Base-by-base conservation (phyloP, 768 basidiomycete species). In the Termitomyces eurrhizus region DNA sequence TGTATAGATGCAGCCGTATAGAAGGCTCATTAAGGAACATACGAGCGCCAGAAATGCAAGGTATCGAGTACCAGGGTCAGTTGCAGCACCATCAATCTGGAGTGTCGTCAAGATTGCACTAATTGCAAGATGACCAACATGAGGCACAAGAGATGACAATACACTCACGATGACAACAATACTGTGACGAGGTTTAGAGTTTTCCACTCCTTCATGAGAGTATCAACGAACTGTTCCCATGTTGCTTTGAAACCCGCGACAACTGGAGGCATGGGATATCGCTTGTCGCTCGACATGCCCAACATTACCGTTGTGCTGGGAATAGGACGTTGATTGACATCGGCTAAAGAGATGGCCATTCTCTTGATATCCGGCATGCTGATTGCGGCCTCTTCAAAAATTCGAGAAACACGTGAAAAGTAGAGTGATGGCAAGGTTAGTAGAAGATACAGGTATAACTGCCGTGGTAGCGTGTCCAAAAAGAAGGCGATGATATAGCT, bases 301-400 rank as follows among this genome's bases (percentile, higher is more conserved):
- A 21, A 11, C 7, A 21, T 44, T 21, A 1, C 9, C n/a, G 18
- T 44, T 11, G 18, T 12, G 42, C 42, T n/a, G 7, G 42, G 42
- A n/a, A 44, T n/a, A 3, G n/a, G n/a, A n/a, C n/a, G n/a, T n/a
- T 6, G 18, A n/a, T 1, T 1, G 41, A 11, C 42, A 44, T 44
- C n/a, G 42, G 42, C 9, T n/a, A n/a, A 44, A 44, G 42, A 44
- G 3, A 44, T 72, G 0, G 70, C 72, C 78, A 81, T 78, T 51
- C 72, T 66, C 49, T 79, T 74, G 32, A 89, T 75, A 59, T 89
- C 85, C 7, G 80, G 80, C 63, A 80, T 74, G 54, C 80, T 85
- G 46, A 88, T 68, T 42, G 88, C 80, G 2, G 86, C 86, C 50
- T 86, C 84, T 61, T 84, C 81, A 55, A 88, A 88, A 37, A 89